A percentile compares a stretch with the other conserved stretches of the same genome.
These are phyloP conservation scores for Polytrichum commune DNA, from an alignment of 225 moss, liverwort and hornwort species.

Conservation along the genomic window DNA sequence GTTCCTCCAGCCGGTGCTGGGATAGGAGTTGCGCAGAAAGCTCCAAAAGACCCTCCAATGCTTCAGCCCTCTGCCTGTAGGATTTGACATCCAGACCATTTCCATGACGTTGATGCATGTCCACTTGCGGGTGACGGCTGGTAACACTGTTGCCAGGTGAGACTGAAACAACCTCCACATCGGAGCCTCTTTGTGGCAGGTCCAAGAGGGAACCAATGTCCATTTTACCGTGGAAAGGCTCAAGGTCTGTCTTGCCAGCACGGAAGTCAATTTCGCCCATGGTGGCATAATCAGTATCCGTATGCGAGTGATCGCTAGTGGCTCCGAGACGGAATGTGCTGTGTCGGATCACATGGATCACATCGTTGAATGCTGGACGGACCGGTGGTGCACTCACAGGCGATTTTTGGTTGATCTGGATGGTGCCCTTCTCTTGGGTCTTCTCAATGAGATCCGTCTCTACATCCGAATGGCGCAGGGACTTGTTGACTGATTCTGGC, in stretches of 20 bases:
- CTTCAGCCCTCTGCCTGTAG: conserved; percentile 89
- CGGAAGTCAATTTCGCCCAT: conserved; percentile 79
- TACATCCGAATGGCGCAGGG: too few species aligned
- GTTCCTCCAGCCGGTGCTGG: conserved; percentile 90
- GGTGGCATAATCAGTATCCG: conserved; percentile 47
- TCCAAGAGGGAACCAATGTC: conserved; percentile 87
- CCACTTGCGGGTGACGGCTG: conserved; percentile 52
- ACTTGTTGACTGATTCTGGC: conserved; percentile 15
- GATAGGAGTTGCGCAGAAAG: conserved; percentile 97
- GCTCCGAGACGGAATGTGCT: conserved; percentile 94
- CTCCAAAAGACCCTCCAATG: conserved; percentile 88
- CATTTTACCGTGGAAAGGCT: conserved; percentile 86
- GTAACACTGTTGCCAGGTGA: conserved; percentile 42
- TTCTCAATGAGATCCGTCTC: conserved; percentile 42
- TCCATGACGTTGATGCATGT: conserved; percentile 43
- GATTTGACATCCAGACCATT: conserved; percentile 87
- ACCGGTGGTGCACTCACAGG: conserved; percentile 42
- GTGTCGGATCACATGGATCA: conserved; percentile 96
- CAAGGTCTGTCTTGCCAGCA: conserved; percentile 73
- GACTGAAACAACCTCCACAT: conserved; percentile 61
- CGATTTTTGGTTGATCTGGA: conserved; percentile 60
- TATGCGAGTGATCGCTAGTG: conserved; percentile 54
- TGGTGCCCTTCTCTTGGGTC: conserved; percentile 43
- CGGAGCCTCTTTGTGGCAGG: conserved; percentile 65
- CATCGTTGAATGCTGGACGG: conserved; percentile 93